A percentile compares a stretch with the other conserved stretches of the same genome.
phyloP scores from a whole-genome alignment of 2,329 filamentous ascomycete species.

The Rhinocladiella similis region DNA sequence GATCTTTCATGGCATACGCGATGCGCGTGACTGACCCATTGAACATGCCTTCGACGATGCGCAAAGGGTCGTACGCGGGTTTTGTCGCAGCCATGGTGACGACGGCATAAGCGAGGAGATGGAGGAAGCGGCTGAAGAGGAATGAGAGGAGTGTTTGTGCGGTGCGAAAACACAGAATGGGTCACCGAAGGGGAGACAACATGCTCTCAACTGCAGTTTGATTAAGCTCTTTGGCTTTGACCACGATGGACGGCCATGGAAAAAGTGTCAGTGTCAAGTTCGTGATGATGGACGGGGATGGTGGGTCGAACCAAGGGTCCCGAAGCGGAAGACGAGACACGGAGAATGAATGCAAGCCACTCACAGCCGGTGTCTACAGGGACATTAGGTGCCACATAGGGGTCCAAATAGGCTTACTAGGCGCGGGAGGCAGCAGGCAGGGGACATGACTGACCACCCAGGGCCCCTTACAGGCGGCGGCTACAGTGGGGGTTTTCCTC shows the following conservation, averaged over 20 bases:
- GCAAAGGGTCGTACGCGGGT: constrained; percentile 27
- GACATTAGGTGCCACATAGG: not conserved
- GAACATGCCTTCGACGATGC: constrained; percentile 30
- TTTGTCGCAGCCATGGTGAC: constrained; percentile 22
- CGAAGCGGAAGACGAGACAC: not conserved
- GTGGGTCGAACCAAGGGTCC: not conserved
- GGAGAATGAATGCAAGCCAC: not conserved
- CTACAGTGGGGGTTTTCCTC: too few relatives aligned
- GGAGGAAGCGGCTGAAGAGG: not conserved
- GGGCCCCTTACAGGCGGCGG: too few relatives aligned
- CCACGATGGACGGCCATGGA: not conserved
- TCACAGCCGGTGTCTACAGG: not conserved
- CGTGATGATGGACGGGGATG: constrained; percentile 2
- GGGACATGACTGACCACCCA: too few relatives aligned
- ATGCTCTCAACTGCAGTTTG: not conserved
- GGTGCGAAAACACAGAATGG: not conserved
- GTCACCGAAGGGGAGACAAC: not conserved
- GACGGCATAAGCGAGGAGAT: constrained; percentile 3
- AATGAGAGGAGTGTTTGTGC: not conserved
- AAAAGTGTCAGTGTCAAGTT: constrained; percentile 3
- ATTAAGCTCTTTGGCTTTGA: not conserved
- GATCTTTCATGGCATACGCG: constrained; percentile 29
- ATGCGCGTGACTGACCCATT: constrained; percentile 30
- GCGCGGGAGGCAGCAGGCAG: too few relatives aligned
- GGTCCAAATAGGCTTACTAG: not conserved